Conservation (phyloP, 1,284 basidiomycete genomes). For the Puccinia hordei region DNA sequence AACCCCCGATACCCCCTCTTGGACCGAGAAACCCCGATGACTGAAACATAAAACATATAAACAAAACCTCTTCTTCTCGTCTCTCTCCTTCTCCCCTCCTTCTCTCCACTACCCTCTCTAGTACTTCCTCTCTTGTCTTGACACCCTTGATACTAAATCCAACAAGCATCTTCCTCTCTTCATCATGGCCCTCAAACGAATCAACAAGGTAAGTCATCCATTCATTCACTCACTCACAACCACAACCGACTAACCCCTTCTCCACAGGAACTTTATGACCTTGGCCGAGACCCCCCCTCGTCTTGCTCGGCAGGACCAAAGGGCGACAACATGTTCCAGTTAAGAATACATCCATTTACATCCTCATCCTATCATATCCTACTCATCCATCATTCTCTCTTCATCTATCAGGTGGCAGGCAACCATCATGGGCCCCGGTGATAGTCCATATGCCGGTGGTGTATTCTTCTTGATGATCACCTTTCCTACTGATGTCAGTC, state of each 20-base stretch:
- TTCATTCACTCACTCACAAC: conserved; percentile 54
- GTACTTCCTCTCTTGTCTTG: background rate
- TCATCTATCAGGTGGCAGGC: conserved; percentile 69
- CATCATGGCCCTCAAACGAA: conserved; percentile 91
- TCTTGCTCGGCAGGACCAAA: conserved; percentile 96
- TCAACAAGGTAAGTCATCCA: conserved; percentile 77
- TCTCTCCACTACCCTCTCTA: background rate
- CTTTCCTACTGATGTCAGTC: conserved; percentile 74
- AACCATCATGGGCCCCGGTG: conserved; percentile 96
- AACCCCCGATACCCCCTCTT: too few species aligned
- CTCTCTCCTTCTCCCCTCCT: too few species aligned
- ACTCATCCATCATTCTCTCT: background rate
- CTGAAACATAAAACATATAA: too few species aligned
- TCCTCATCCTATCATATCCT: background rate
- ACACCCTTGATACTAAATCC: too few species aligned
- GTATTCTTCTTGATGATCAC: conserved; percentile 70
- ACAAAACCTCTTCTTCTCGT: background rate
- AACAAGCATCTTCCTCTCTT: background rate
- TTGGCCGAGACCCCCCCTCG: conserved; percentile 92
- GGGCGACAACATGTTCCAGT: conserved; percentile 95
- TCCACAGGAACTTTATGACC: conserved; percentile 87
- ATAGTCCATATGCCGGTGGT: conserved; percentile 92
- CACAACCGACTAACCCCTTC: conserved; percentile 3
- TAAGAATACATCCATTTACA: background rate
- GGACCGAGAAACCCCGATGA: too few species aligned